Evolutionary conservation across 202 grass and related monocot genomes (phyloP), one percentile per base, ranked within the genome.

Genomic region (Miscanthus sacchariflorus): DNA sequence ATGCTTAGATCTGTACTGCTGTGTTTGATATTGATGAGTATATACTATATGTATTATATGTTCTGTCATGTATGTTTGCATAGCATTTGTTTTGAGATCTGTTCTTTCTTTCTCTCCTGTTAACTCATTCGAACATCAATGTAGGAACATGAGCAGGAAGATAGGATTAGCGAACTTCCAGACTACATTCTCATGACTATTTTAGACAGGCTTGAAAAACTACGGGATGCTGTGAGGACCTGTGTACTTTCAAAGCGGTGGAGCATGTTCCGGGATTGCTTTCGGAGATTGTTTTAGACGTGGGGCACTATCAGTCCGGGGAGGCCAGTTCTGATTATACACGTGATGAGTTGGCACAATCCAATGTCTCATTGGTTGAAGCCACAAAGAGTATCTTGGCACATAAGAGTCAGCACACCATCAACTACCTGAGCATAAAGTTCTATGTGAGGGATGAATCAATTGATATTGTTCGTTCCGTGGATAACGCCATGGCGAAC

Each of bases 371-470:
- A 7, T 17, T 19, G 30, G 68, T 70, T 36, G 3, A 70, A 19
- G 68, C 68, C 33, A 19, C 33, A 19, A 38, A 70, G 30, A 36
- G 33, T 7, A 70, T 70, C 39, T n/a, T 72, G 10, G 36, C 9
- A 44, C 70, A 44, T 12, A 43, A 58, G 54, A 58, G 39, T 23
- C 68, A 44, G 21, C 1, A 72, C 19, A 23, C 10, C 21, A 43
- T 44, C 18, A 6, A 72, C 3, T 11, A 11, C 10, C 0, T 72
- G 38, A 12, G 70, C 38, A 24, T 72, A 43, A 44, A 19, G 21
- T 72, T 72, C 21, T 72, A 12, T 12, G 12, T 72, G 39, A 72
- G 70, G 9, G 39, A 72, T 23, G 70, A 72, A 72, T 72, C 21
- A 19, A 44, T 72, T 72, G 19, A 44, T 39, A 72, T 44, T 44